Evolutionary conservation across 768 basidiomycete species (phyloP), one percentile per base, ranked within the genome.

Genomic region (Psilocybe azurescens): DNA sequence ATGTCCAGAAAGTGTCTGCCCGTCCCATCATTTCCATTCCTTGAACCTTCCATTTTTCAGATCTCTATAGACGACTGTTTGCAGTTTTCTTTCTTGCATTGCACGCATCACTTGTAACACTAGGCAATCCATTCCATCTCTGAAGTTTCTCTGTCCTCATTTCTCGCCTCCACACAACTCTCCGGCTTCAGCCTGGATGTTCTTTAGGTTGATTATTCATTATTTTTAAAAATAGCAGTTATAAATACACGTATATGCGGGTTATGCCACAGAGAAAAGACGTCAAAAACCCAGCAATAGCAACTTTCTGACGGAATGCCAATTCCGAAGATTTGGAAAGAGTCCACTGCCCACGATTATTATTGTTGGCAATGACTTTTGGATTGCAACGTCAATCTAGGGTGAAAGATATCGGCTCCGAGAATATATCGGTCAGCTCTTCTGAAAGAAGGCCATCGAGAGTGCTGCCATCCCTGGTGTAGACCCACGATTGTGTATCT

Each of bases 401-500:
- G 52, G 47, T 46, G n/a, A 82, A 65, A 36, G 77, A 69, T 29
- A 80, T 69, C 5, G 69, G 59, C 52, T 67, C 69, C 39, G 61
- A 69, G 47, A 82, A 69, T 29, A 73, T 72, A 39, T 65, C 58
- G 30, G 72, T 75, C 33, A 97, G 81, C 70, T 97, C 95, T 39
- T 80, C 75, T 53, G 90, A 87, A 41, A 97, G 77, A 52, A 95
- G 76, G 7, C 79, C 75, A 7, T 84, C 82, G 67, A 97, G 73
- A 3, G 83, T 78, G 44, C 76, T 76, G 20, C 83, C 85, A 58
- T 94, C 90, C 49, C 95, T 84, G 5, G 79, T 74, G 71, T 96
- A 95, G 32, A 91, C 75, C 95, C 95, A 97, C 57, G 82, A 79
- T 55, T 84, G 81, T 33, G 75, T 73, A 30, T 72, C 72, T 59